Conservation (phyloP, 108 stramenopile genomes). For the Schizochytrium sp. region DNA sequence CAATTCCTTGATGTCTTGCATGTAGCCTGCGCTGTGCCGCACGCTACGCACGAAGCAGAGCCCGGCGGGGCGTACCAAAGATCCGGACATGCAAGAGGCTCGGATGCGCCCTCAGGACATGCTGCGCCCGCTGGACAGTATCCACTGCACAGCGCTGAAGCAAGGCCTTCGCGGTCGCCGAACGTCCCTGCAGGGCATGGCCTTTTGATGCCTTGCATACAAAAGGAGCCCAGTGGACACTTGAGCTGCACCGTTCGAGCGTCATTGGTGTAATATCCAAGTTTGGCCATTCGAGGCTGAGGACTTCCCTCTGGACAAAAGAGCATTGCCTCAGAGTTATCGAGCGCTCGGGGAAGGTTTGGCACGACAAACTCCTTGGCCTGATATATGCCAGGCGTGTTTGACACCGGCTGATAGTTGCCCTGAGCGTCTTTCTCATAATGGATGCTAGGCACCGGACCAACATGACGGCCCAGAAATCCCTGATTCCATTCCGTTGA, state of each 20-base stretch:
- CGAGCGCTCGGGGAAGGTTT: background rate
- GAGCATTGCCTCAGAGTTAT: background rate
- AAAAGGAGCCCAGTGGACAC: conserved; percentile 35
- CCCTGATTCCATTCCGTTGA: background rate
- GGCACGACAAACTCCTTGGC: background rate
- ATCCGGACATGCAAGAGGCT: conserved; percentile 26
- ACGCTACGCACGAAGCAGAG: conserved; percentile 19
- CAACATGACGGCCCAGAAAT: background rate
- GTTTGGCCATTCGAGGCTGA: background rate
- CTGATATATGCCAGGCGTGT: background rate
- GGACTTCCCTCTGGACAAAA: background rate
- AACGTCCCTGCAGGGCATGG: conserved; percentile 29
- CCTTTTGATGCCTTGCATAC: background rate
- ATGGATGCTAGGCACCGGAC: background rate
- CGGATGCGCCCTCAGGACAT: conserved; percentile 28
- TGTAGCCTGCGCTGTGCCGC: background rate
- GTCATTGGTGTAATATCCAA: background rate
- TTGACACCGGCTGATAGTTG: background rate
- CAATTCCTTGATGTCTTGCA: background rate
- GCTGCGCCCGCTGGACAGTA: conserved; percentile 26
- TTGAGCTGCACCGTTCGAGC: background rate
- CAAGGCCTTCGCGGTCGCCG: conserved; percentile 20
- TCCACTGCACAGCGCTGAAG: conserved; percentile 15
- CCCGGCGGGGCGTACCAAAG: conserved; percentile 30
- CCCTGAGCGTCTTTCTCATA: background rate